Conservation (phyloP, 1,284 basidiomycete species). For the Mycena sp. region DNA sequence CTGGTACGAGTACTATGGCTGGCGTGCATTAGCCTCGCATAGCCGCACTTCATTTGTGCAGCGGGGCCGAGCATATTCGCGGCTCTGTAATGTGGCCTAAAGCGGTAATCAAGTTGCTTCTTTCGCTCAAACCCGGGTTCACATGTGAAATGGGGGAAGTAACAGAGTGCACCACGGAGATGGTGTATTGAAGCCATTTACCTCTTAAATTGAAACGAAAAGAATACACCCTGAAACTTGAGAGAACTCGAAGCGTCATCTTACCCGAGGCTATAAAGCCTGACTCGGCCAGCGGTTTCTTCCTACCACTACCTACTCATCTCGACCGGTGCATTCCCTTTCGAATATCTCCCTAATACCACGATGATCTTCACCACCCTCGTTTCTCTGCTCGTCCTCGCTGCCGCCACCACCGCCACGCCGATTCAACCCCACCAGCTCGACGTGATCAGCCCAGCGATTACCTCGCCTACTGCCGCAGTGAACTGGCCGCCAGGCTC, state of each 20-base stretch:
- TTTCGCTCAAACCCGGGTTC: neutral
- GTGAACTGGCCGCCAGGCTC: slow-evolving; percentile 49
- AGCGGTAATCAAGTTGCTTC: slow-evolving; percentile 11
- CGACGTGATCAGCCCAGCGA: slow-evolving; percentile 56
- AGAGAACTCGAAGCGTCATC: slow-evolving; percentile 19
- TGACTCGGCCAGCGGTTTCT: slow-evolving; percentile 13
- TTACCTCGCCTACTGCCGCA: slow-evolving; percentile 48
- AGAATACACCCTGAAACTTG: slow-evolving; percentile 23
- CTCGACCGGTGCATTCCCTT: neutral
- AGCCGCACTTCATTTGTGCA: neutral
- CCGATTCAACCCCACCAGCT: slow-evolving; percentile 45
- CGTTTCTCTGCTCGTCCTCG: slow-evolving; percentile 36
- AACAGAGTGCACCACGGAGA: neutral
- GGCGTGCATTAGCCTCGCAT: neutral
- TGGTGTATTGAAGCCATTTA: neutral
- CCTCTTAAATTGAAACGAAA: slow-evolving; percentile 18
- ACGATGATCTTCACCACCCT: slow-evolving; percentile 40
- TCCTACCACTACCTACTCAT: slow-evolving; percentile 2
- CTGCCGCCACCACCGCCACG: slow-evolving; percentile 35
- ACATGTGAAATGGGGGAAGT: slow-evolving; percentile 3
- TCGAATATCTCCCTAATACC: slow-evolving; percentile 9
- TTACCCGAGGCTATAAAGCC: slow-evolving; percentile 14
- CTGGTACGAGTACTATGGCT: too few relatives aligned
- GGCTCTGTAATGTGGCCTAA: neutral
- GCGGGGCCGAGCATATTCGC: neutral